Evolutionary conservation across 2,329 filamentous ascomycete genomes (phyloP), one percentile per base, ranked within the genome.

Genomic region (Cryphonectria nitschkei): DNA sequence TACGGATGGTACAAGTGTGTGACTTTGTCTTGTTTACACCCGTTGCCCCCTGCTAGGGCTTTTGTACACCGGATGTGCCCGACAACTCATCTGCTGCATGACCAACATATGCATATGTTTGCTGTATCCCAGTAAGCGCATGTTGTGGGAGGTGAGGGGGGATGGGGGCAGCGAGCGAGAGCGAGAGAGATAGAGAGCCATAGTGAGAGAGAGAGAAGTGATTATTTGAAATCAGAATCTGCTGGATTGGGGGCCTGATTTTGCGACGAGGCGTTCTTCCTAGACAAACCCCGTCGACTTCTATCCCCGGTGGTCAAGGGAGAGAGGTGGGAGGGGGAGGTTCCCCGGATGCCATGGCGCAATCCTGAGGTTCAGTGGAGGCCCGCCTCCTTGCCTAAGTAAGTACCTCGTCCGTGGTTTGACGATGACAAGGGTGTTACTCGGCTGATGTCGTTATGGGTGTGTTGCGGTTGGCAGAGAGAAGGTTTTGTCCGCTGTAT

Each of bases 41-140:
- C 16, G 3, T 46, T 9, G 13, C 16, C 54, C 26, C 6, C 26
- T 32, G 54, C 26, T 34, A 16, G 29, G 26, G 29, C 26, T 58
- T 19, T 32, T 34, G 54, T 32, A 29, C 52, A 56, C 52, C 54
- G 54, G 54, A 32, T 58, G 54, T 16, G 29, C 54, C 54, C 14
- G 54, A 58, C 54, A 58, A 58, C 14, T 13, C 54, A 58, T 58
- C 26, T 14, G 14, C 54, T 58, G 54, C 29, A 58, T 58, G 54
- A 58, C 54, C 54, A 58, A 56, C 54, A 58, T 58, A 34, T 32
- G 54, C 54, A 58, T 58, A 34, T 32, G 26, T 29, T 32, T 32
- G 11, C 26, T 4, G 14, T 9, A 32, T 19, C 26, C 54, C 29
- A 56, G 52, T 6, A n/a, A 11, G n/a, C 13, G 26, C 52, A 29